phyloP scores from a whole-genome alignment of 2,329 filamentous ascomycete genomes.

The Pseudogymnoascus sp. region DNA sequence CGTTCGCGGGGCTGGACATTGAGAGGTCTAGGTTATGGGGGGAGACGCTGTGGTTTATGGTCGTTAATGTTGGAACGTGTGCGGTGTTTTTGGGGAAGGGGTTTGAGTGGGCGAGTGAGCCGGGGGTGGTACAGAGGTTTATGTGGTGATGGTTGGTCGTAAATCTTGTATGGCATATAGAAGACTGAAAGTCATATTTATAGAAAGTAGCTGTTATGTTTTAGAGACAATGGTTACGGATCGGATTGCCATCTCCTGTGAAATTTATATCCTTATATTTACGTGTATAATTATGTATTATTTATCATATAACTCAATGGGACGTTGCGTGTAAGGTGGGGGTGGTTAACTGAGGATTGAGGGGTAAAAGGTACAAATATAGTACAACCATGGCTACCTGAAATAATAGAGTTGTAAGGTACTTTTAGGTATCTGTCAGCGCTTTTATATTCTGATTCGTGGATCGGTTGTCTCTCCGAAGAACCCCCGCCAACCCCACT shows the following conservation, averaged over 20 bases:
- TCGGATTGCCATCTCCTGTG: too few relatives aligned
- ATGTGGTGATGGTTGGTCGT: constrained; percentile 56
- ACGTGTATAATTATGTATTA: background rate
- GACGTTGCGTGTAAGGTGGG: background rate
- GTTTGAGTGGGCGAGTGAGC: constrained; percentile 51
- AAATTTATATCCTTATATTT: background rate
- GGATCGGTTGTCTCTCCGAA: background rate
- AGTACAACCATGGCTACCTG: background rate
- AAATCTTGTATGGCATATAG: too few relatives aligned
- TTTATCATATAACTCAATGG: background rate
- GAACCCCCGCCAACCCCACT: background rate
- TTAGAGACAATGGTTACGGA: too few relatives aligned
- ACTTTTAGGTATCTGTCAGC: background rate
- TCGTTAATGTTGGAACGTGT: constrained; percentile 57
- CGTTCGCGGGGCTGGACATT: background rate
- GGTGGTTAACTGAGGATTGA: background rate
- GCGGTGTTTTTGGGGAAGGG: constrained; percentile 62
- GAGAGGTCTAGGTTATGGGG: constrained; percentile 34
- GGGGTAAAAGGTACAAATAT: background rate
- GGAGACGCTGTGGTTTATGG: constrained; percentile 63
- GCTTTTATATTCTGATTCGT: background rate
- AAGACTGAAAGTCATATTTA: too few relatives aligned
- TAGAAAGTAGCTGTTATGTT: too few relatives aligned
- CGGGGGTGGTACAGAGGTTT: constrained; percentile 60
- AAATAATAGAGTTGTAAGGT: background rate